Evolutionary conservation across 1,284 basidiomycete species (phyloP).

Genomic region (Tremellales sp.): DNA sequence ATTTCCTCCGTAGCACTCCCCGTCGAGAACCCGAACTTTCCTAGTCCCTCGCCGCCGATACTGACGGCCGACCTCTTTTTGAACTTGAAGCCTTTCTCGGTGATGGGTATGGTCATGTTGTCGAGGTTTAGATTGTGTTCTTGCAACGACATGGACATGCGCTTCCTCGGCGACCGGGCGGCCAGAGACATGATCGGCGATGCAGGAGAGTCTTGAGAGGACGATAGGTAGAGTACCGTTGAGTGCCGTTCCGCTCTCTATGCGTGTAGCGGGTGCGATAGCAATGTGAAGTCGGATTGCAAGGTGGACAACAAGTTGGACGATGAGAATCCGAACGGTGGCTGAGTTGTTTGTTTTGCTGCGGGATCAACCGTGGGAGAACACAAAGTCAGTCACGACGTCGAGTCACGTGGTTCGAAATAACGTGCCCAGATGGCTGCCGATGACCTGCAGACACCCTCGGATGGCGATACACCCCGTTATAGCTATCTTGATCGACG

Average conservation of each 20-base stretch:
- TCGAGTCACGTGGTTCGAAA: neutral
- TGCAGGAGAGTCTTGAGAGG: neutral
- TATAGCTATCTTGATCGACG: too few relatives aligned
- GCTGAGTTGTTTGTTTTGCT: constrained; percentile 3
- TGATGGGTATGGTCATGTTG: constrained; percentile 23
- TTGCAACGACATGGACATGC: constrained; percentile 26
- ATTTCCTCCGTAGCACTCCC: constrained; percentile 8
- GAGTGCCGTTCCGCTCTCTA: neutral
- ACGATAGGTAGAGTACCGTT: neutral
- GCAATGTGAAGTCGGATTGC: neutral
- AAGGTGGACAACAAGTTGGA: neutral
- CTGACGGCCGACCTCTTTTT: constrained; percentile 22
- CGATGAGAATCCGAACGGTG: neutral
- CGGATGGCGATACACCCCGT: too few relatives aligned
- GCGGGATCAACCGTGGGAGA: constrained; percentile 12
- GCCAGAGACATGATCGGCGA: constrained; percentile 16
- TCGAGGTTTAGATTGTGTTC: constrained; percentile 31
- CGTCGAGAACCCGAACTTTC: constrained; percentile 6
- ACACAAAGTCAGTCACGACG: constrained; percentile 7
- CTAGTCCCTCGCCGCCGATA: constrained; percentile 19
- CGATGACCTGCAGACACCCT: constrained; percentile 1
- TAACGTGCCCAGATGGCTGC: neutral
- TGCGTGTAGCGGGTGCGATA: neutral
- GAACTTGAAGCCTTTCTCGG: constrained; percentile 6
- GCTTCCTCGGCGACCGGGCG: constrained; percentile 17